Conservation (phyloP, 495 filamentous ascomycete species). For the Thozetella sp. region DNA sequence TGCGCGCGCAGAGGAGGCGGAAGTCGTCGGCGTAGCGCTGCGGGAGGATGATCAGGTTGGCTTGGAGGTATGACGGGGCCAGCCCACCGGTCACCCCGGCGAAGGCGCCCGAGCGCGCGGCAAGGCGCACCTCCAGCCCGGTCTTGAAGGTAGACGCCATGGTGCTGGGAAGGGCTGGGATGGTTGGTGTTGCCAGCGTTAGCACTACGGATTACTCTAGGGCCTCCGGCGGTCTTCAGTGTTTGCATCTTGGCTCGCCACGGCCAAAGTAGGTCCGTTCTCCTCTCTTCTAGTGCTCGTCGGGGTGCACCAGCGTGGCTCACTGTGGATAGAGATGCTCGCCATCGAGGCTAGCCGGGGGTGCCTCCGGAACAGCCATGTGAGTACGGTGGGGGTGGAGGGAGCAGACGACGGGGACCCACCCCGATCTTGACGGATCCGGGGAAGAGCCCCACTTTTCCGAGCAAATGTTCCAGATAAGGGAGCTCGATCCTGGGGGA, state of each 20-base stretch:
- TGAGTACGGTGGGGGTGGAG: not conserved
- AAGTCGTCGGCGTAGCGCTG: conserved; percentile 52
- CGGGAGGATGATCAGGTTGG: conserved; percentile 59
- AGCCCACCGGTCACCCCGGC: conserved; percentile 49
- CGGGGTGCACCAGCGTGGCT: no score
- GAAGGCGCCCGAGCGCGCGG: conserved; percentile 34
- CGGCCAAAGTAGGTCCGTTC: no score
- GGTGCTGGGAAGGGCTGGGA: not conserved
- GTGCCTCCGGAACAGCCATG: no score
- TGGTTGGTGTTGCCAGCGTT: no score
- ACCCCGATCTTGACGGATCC: not conserved
- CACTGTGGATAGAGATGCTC: no score
- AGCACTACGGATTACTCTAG: no score
- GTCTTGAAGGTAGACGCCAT: conserved; percentile 10
- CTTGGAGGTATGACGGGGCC: conserved; percentile 55
- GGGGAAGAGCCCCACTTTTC: not conserved
- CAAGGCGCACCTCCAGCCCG: conserved; percentile 41
- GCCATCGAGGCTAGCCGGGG: no score
- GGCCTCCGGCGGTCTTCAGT: no score
- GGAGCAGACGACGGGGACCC: not conserved
- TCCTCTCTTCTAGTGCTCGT: no score
- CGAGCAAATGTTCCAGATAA: not conserved
- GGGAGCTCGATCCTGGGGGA: no score
- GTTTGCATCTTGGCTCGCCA: no score
- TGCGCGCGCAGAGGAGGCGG: conserved; percentile 51